These are phyloP conservation scores for Hanseniaspora sp. DNA, from an alignment of 1,139 yeast genomes.

Conservation along the genomic window DNA sequence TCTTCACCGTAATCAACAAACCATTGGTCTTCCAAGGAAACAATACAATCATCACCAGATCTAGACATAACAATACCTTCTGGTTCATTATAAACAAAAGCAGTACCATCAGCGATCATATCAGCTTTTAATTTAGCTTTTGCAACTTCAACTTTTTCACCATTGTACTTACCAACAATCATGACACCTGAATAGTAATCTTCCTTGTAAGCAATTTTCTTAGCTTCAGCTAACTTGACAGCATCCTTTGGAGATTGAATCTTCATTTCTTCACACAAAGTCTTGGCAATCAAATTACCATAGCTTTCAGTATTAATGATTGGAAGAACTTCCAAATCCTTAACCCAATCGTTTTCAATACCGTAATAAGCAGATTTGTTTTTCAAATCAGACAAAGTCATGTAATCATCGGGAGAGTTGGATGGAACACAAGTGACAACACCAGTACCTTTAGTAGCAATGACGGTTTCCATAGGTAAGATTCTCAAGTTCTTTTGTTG, in stretches of 20 bases:
- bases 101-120: conserved; percentile 62
- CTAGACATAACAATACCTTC: conserved; percentile 82
- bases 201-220: conserved; percentile 91
- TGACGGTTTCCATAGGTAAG: conserved; percentile 94
- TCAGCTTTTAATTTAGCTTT: conserved; percentile 80
- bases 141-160: conserved; percentile 83
- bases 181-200: conserved; percentile 86
- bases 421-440: conserved; percentile 98
- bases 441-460: conserved; percentile 95
- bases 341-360: conserved; percentile 79
- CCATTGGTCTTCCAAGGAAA: conserved; percentile 98
- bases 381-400: conserved; percentile 71
- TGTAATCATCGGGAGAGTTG: conserved; percentile 93
- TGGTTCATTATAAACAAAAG: conserved; percentile 89
- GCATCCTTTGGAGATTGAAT: conserved; percentile 92
- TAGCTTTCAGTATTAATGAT: conserved; percentile 71
- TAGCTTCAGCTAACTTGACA: conserved; percentile 77
- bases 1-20: conserved; percentile 96
- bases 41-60: conserved; percentile 95
- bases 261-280: conserved; percentile 71
- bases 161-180: conserved; percentile 70
- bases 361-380: conserved; percentile 88
- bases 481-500: conserved; percentile 61
- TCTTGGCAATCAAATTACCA: conserved; percentile 84
- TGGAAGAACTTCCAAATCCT: conserved; percentile 51